These are phyloP conservation scores for Dissophora globulifera DNA, from an alignment of 192 early-diverging fungal genomes.

Conservation along the genomic window DNA sequence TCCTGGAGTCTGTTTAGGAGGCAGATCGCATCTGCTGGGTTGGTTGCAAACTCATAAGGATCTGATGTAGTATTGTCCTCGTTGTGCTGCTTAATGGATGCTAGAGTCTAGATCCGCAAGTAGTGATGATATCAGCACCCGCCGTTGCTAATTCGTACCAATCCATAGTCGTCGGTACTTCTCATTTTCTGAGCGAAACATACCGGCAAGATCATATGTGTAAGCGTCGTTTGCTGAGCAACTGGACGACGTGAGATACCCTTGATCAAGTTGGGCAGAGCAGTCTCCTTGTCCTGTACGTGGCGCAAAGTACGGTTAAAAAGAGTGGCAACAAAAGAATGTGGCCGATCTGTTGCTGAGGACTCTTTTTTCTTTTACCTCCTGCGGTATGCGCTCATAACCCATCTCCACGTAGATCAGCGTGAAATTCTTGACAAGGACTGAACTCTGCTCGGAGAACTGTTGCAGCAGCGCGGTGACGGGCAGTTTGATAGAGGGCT, in stretches of 20 bases:
- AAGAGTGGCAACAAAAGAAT: too few relatives aligned
- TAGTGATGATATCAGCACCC: background rate
- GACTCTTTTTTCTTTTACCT: too few relatives aligned
- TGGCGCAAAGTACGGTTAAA: too few relatives aligned
- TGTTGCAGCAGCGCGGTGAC: conserved; percentile 69
- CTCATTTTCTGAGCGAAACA: conserved; percentile 19
- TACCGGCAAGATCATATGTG: conserved; percentile 76
- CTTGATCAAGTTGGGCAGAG: conserved; percentile 71
- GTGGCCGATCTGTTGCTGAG: too few relatives aligned
- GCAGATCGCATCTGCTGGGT: conserved; percentile 63
- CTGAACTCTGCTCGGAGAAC: conserved; percentile 57
- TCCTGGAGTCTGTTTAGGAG: conserved; percentile 69
- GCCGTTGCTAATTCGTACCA: too few relatives aligned
- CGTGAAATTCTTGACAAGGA: conserved; percentile 79
- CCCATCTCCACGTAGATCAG: conserved; percentile 91
- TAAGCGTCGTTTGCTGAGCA: conserved; percentile 68
- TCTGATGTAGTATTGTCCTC: conserved; percentile 56
- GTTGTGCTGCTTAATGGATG: conserved; percentile 55
- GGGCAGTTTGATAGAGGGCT: conserved; percentile 69
- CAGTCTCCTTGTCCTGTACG: conserved; percentile 44
- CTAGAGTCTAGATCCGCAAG: conserved; percentile 44
- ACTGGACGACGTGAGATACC: conserved; percentile 66
- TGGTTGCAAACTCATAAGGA: conserved; percentile 66
- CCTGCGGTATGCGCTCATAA: conserved; percentile 57
- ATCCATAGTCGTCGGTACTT: too few relatives aligned